A percentile compares a stretch with the other conserved stretches of the same genome.
These are phyloP conservation scores for Wickerhamiella occidentalis DNA, from an alignment of 805 yeast genomes.

Conservation along the genomic window DNA sequence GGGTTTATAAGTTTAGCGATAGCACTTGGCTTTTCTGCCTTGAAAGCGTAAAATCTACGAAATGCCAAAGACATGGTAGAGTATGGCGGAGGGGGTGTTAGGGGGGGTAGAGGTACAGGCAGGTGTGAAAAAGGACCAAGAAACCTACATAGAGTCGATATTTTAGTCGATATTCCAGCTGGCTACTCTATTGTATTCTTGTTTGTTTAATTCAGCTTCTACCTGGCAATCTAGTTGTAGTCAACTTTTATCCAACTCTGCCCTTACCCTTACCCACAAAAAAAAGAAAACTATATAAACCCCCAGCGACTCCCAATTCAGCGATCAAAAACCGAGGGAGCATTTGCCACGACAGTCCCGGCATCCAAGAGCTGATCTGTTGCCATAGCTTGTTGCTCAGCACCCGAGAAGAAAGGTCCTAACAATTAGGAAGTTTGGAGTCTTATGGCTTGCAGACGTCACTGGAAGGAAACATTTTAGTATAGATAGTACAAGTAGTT, in stretches of 20 bases:
- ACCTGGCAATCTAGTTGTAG: too few species aligned
- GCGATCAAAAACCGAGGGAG: conserved; percentile 29
- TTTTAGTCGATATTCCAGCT: too few species aligned
- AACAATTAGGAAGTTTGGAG: conserved; percentile 28
- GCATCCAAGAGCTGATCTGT: conserved; percentile 25
- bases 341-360: conserved; percentile 29
- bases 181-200: too few species aligned
- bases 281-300: not conserved
- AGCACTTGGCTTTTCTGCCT: conserved; percentile 20
- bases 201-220: too few species aligned
- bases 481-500: too few species aligned
- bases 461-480: conserved; percentile 26
- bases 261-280: not conserved
- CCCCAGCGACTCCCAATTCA: conserved; percentile 13
- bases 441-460: conserved; percentile 27
- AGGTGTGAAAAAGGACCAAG: too few species aligned
- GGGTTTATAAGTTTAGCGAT: conserved; percentile 32
- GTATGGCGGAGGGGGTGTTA: not conserved
- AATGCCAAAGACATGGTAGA: not conserved
- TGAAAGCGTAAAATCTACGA: conserved; percentile 12
- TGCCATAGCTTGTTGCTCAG: conserved; percentile 25
- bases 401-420: conserved; percentile 27
- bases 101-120: too few species aligned
- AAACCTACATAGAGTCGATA: too few species aligned
- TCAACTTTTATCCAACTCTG: too few species aligned